Percentiles rank a stretch among this genome's conserved stretches.
These are phyloP conservation scores for Magnolia changhungtana DNA, from an alignment of 164 flowering plant genomes.

Conservation along the genomic window DNA sequence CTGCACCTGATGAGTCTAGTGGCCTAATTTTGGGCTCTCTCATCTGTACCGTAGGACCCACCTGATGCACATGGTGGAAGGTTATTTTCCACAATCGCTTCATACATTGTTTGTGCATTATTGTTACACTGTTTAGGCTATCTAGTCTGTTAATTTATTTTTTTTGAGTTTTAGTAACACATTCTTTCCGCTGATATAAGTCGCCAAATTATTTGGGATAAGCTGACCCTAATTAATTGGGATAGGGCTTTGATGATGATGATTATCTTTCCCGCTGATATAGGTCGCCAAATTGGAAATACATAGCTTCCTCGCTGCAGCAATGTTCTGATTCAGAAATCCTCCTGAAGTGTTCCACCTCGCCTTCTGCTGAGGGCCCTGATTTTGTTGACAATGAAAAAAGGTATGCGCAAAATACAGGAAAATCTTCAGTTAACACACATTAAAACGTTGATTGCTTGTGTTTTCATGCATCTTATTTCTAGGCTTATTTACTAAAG, in stretches of 20 bases:
- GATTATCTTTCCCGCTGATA: constrained; percentile 1
- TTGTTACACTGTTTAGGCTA: no score
- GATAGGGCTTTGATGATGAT: no score
- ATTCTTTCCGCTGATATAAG: no score
- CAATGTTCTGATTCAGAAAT: constrained; percentile 61
- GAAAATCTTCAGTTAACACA: background rate
- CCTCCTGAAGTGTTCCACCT: constrained; percentile 66
- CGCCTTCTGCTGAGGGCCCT: constrained; percentile 83
- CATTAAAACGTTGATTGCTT: background rate
- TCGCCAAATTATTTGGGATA: no score
- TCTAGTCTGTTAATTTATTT: no score
- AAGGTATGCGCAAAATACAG: constrained; percentile 40
- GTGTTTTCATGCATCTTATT: background rate
- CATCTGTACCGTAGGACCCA: background rate
- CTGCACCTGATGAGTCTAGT: no score
- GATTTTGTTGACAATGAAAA: constrained; percentile 69
- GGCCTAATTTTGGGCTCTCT: no score
- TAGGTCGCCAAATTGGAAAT: constrained; percentile 44
- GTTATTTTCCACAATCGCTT: no score
- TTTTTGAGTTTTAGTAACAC: no score
- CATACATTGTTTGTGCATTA: no score
- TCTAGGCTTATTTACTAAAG: background rate
- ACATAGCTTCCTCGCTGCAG: constrained; percentile 31
- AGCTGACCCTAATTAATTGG: no score
- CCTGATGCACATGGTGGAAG: no score